These are phyloP conservation scores for Jackrogersella minutella DNA, from an alignment of 495 filamentous ascomycete species.

Conservation along the genomic window DNA sequence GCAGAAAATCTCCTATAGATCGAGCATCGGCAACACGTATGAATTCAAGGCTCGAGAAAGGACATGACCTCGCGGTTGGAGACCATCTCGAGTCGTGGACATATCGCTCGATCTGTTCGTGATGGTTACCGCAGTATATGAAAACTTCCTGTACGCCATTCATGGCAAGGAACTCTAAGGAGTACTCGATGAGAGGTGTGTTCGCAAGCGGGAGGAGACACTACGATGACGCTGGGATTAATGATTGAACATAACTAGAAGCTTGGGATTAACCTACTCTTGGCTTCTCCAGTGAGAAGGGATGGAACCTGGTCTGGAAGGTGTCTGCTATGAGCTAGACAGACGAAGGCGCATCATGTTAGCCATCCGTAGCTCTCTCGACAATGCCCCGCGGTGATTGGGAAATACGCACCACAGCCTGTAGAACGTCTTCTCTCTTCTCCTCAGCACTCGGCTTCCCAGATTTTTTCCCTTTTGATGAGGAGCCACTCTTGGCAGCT, in stretches of 20 bases:
- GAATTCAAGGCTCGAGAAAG: slow-evolving; percentile 83
- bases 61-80: slow-evolving; percentile 67
- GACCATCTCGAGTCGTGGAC: slow-evolving; percentile 64
- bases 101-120: slow-evolving; percentile 87
- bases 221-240: slow-evolving; percentile 51
- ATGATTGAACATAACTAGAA: slow-evolving; percentile 4
- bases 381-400: slow-evolving; percentile 25
- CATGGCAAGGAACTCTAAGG: slow-evolving; percentile 93
- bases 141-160: slow-evolving; percentile 91
- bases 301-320: slow-evolving; percentile 88
- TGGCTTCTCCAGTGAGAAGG: slow-evolving; percentile 88
- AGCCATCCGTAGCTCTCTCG: slow-evolving; percentile 16
- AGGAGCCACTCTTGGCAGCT: slow-evolving; percentile 49
- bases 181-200: slow-evolving; percentile 95
- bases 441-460: slow-evolving; percentile 58
- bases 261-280: slow-evolving; percentile 65
- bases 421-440: slow-evolving; percentile 85
- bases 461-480: slow-evolving; percentile 65
- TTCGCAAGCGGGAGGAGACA: slow-evolving; percentile 95
- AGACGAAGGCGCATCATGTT: slow-evolving; percentile 23
- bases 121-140: slow-evolving; percentile 89
- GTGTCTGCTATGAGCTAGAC: slow-evolving; percentile 84
- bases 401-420: slow-evolving; percentile 75
- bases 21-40: slow-evolving; percentile 82
- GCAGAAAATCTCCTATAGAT: slow-evolving; percentile 93